These are phyloP conservation scores for Ogataea angusta DNA, from an alignment of 805 yeast genomes.

Conservation along the genomic window DNA sequence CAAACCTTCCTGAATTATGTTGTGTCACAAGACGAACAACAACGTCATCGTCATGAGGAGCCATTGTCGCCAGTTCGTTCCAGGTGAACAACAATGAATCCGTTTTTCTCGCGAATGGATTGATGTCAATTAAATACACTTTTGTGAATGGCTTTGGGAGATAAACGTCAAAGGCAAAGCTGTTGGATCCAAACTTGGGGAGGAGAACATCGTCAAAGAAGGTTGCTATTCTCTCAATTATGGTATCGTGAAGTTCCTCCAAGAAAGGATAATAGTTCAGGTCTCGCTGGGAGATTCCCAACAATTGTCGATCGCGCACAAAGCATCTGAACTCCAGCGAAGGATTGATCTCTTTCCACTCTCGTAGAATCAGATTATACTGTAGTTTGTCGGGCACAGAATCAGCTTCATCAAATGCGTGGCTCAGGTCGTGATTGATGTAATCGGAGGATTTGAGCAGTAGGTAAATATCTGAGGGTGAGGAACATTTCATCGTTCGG, in stretches of 20 bases:
- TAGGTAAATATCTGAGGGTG: slow-evolving; percentile 72
- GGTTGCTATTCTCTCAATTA: slow-evolving; percentile 46
- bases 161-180: slow-evolving; percentile 77
- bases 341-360: slow-evolving; percentile 84
- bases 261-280: slow-evolving; percentile 77
- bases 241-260: slow-evolving; percentile 43
- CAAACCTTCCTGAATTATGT: slow-evolving; percentile 71
- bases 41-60: slow-evolving; percentile 35
- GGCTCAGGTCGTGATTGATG: slow-evolving; percentile 76
- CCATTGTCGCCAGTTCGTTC: slow-evolving; percentile 60
- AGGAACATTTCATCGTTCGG: slow-evolving; percentile 68
- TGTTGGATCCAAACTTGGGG: slow-evolving; percentile 49
- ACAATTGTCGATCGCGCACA: slow-evolving; percentile 56
- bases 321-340: slow-evolving; percentile 90
- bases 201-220: slow-evolving; percentile 52
- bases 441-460: slow-evolving; percentile 85
- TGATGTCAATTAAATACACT: slow-evolving; percentile 76
- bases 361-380: slow-evolving; percentile 69
- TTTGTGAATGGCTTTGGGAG: slow-evolving; percentile 69
- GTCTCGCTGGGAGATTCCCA: slow-evolving; percentile 85
- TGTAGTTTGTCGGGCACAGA: slow-evolving; percentile 22
- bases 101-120: slow-evolving; percentile 77
- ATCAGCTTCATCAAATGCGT: slow-evolving; percentile 55
- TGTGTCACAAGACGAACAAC: slow-evolving; percentile 66
- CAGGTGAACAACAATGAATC: slow-evolving; percentile 80